Evolutionary conservation across 257 asterid genomes (phyloP), one percentile per base, ranked within the genome.

Genomic region (Nicotiana otophora): DNA sequence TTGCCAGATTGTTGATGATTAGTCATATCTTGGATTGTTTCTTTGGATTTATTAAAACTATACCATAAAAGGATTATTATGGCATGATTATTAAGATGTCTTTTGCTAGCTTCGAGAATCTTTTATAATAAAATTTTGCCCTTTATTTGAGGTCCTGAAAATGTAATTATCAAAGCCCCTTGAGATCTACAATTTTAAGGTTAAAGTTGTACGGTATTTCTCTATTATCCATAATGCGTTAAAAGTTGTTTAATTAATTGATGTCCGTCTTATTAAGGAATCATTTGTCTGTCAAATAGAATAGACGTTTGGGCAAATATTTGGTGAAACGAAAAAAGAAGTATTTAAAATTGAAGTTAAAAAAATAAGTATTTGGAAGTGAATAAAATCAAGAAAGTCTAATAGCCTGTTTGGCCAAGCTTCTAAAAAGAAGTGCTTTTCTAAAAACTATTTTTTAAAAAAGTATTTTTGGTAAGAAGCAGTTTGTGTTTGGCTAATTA

Each of bases 111-210:
- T 51, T 51, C 80, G 63, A 75, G 9, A 15, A 7, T 23, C 10
- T 11, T 1, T 48, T 74, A n/a, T 2, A 74, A 48, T 48, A 3
- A 48, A 48, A 74, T 48, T 14, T 10, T 46, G 39, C 19, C 36
- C 7, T 46, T 74, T 14, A 7, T 6, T 46, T 74, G 28, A 12
- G 2, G 19, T 48, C 23, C 0, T 51, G 28, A 75, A 15, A 75
- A 75, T 51, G 39, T 74, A 51, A 74, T 74, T 48, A 74, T 7
- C 63, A 26, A 51, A 74, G 63, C 16, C 16, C 42, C 63, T 51
- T 48, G 80, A 75, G 63, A 75, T 75, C 17, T 15, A 75, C 63
- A 75, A 48, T 51, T 75, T 75, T 75, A 75, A 75, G 28, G 61
- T 20, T 72, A 10, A 75, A 51, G 20, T 51, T 75, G 80, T 26